These are phyloP conservation scores for Vitis hybrid DNA, from an alignment of 177 flowering plant species.

Conservation along the genomic window DNA sequence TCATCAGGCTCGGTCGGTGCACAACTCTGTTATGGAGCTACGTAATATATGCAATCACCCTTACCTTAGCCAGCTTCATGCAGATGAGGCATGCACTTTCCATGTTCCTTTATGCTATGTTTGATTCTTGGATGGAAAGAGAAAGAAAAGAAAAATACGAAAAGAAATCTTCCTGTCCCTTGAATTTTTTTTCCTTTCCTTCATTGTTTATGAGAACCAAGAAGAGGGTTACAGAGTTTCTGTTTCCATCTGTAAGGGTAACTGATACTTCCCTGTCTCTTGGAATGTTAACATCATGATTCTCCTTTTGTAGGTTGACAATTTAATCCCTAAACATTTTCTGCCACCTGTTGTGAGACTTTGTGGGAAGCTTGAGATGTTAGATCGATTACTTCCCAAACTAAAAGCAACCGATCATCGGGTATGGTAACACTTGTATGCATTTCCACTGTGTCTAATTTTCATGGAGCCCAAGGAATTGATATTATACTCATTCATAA, in stretches of 20 bases:
- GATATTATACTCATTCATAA: not conserved
- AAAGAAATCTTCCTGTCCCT: not conserved
- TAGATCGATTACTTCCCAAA: constrained; percentile 92
- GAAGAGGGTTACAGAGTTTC: not conserved
- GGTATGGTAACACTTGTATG: constrained; percentile 42
- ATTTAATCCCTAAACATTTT: constrained; percentile 77
- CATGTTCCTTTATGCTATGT: constrained; percentile 1
- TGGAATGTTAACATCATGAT: not conserved
- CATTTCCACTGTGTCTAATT: not conserved
- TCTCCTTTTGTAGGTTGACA: constrained; percentile 60
- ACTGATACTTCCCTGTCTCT: not conserved
- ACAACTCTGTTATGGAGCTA: constrained; percentile 96
- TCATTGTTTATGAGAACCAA: not conserved
- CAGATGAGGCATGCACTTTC: constrained; percentile 70
- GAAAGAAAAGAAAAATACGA: not conserved
- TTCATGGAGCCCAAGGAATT: not conserved
- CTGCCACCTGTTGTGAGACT: constrained; percentile 86
- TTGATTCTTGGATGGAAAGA: constrained; percentile 3
- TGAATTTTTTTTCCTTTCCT: not conserved
- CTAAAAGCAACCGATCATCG: constrained; percentile 97
- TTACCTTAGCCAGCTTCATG: constrained; percentile 94
- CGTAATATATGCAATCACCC: constrained; percentile 99
- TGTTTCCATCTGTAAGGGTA: not conserved
- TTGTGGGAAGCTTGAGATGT: constrained; percentile 99
- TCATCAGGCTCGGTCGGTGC: constrained; percentile 79